These are phyloP conservation scores for Talaromyces albobiverticillius DNA, from an alignment of 2,329 filamentous ascomycete genomes.

Conservation along the genomic window DNA sequence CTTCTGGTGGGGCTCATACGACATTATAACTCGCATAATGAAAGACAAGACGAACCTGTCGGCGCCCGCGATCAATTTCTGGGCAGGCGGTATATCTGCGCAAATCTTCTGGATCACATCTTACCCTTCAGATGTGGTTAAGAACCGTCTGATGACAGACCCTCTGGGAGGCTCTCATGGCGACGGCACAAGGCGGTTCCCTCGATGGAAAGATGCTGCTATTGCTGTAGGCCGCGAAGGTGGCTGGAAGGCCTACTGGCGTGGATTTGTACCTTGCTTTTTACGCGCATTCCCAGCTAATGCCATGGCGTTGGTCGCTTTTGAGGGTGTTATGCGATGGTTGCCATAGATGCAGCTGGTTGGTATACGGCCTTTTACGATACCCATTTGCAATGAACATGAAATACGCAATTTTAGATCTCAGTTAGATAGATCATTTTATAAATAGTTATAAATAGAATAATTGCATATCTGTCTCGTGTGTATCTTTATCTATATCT, in stretches of 20 bases:
- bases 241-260: slow-evolving; percentile 81
- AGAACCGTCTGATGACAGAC: slow-evolving; percentile 97
- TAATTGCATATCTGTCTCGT: too few species aligned
- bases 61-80: slow-evolving; percentile 86
- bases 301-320: slow-evolving; percentile 86
- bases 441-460: too few species aligned
- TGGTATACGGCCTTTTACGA: slow-evolving; percentile 1
- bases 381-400: slow-evolving; percentile 4
- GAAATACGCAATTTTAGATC: too few species aligned
- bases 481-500: too few species aligned
- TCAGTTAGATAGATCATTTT: too few species aligned
- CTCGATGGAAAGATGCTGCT: slow-evolving; percentile 76
- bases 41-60: slow-evolving; percentile 66
- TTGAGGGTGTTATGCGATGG: slow-evolving; percentile 82
- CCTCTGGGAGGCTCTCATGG: slow-evolving; percentile 68
- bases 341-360: slow-evolving; percentile 32
- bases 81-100: slow-evolving; percentile 89
- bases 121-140: slow-evolving; percentile 90
- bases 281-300: slow-evolving; percentile 93
- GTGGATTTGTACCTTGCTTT: slow-evolving; percentile 92
- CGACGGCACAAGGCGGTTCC: slow-evolving; percentile 67
- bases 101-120: slow-evolving; percentile 93
- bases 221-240: slow-evolving; percentile 70
- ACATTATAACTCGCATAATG: slow-evolving; percentile 71
- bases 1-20: slow-evolving; percentile 97